Conservation (phyloP, 2,329 filamentous ascomycete genomes). For the Cladosporium colombiae region DNA sequence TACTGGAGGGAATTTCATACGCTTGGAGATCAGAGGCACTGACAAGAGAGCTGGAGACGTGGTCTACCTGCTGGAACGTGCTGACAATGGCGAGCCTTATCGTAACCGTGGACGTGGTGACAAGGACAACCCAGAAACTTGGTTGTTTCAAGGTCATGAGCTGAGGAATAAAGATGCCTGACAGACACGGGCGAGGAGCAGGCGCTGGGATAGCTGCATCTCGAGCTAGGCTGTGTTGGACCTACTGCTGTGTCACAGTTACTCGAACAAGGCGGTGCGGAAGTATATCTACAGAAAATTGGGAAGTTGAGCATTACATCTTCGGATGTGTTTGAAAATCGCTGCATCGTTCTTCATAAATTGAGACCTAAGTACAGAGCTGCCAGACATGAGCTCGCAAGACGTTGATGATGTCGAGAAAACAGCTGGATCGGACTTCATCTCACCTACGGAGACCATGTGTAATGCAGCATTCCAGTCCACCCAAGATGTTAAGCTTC, state of each 20-base stretch:
- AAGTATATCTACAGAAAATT: too few relatives aligned
- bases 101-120: too few relatives aligned
- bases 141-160: background rate
- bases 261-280: too few relatives aligned
- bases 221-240: background rate
- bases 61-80: too few relatives aligned
- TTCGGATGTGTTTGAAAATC: background rate
- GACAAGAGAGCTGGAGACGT: too few relatives aligned
- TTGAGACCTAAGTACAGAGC: background rate
- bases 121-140: too few relatives aligned
- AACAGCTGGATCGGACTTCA: background rate
- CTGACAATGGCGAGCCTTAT: too few relatives aligned
- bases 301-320: too few relatives aligned
- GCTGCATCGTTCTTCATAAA: background rate
- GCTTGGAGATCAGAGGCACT: too few relatives aligned
- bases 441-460: background rate
- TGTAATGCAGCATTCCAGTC: too few relatives aligned
- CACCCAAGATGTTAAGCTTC: too few relatives aligned
- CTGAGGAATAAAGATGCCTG: background rate
- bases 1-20: too few relatives aligned
- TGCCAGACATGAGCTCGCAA: background rate
- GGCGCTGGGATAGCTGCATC: background rate
- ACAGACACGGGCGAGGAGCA: background rate
- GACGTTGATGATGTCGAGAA: conserved; percentile 11
- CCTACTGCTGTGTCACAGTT: background rate